Conservation (phyloP, 192 early-diverging fungal genomes). For the Coemansia sp. region DNA sequence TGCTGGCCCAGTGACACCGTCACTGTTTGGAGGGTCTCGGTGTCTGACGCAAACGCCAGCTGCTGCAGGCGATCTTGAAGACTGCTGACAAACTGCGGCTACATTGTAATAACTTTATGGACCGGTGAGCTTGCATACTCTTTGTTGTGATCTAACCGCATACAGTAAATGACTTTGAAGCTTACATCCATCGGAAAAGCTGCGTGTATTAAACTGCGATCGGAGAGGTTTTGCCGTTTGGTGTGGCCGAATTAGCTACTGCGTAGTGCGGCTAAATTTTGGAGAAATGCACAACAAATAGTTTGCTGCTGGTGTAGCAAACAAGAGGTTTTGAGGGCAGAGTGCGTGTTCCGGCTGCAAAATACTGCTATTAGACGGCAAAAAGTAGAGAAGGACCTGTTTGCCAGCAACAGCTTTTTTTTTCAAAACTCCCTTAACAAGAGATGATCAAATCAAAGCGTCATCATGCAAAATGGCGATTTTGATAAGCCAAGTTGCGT, state of each 20-base stretch:
- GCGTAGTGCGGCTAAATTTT: constrained; percentile 4
- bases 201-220: background rate
- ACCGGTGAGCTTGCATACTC: background rate
- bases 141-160: background rate
- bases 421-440: background rate
- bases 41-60: constrained; percentile 57
- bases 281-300: background rate
- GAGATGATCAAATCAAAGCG: constrained; percentile 1
- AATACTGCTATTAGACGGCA: background rate
- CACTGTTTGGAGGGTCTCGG: constrained; percentile 57
- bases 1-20: constrained; percentile 73
- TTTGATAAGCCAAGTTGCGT: constrained; percentile 8
- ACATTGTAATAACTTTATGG: background rate
- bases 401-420: constrained; percentile 2
- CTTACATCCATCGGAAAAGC: background rate
- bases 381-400: background rate
- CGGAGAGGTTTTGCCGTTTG: background rate
- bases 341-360: background rate
- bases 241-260: background rate
- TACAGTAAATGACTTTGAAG: background rate
- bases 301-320: background rate
- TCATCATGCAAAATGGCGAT: background rate
- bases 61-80: constrained; percentile 60
- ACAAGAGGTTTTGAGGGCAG: background rate
- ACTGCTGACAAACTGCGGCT: constrained; percentile 57